Conservation (phyloP, 208 protist genomes). For the Acanthamoeba lenticulata region DNA sequence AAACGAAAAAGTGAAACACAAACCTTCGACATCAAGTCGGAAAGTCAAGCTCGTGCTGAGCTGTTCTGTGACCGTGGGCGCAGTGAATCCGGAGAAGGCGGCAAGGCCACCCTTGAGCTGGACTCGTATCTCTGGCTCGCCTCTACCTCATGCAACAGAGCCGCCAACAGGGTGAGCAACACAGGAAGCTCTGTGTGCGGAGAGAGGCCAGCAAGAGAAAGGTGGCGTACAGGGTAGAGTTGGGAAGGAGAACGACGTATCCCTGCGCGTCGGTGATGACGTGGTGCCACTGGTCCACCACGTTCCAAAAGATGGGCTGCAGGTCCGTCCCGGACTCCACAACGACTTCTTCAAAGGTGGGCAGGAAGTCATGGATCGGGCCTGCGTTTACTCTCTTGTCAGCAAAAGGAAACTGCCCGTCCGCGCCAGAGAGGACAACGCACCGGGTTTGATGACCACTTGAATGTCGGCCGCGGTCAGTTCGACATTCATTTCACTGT, state of each 20-base stretch:
- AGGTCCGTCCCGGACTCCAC: neutral
- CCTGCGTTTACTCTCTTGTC: neutral
- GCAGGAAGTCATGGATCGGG: neutral
- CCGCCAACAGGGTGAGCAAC: neutral
- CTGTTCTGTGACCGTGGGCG: too few species aligned
- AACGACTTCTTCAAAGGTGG: neutral
- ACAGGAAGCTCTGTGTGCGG: neutral
- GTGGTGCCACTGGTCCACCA: slow-evolving; percentile 23
- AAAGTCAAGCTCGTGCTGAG: too few species aligned
- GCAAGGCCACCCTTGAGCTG: too few species aligned
- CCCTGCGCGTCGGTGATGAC: neutral
- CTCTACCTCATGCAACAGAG: too few species aligned
- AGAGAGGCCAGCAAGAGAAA: too few species aligned
- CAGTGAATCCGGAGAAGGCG: too few species aligned
- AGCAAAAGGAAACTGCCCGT: neutral
- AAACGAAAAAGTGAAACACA: too few species aligned
- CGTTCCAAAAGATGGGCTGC: neutral
- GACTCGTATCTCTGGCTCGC: too few species aligned
- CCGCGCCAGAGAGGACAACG: neutral
- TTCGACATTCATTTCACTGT: neutral
- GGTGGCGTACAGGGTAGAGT: neutral
- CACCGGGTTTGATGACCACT: neutral
- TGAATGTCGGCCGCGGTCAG: neutral
- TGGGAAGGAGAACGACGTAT: neutral
- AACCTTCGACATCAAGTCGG: too few species aligned